These are phyloP conservation scores for Diplodia corticola DNA, from an alignment of 2,329 filamentous ascomycete genomes.

Conservation along the genomic window DNA sequence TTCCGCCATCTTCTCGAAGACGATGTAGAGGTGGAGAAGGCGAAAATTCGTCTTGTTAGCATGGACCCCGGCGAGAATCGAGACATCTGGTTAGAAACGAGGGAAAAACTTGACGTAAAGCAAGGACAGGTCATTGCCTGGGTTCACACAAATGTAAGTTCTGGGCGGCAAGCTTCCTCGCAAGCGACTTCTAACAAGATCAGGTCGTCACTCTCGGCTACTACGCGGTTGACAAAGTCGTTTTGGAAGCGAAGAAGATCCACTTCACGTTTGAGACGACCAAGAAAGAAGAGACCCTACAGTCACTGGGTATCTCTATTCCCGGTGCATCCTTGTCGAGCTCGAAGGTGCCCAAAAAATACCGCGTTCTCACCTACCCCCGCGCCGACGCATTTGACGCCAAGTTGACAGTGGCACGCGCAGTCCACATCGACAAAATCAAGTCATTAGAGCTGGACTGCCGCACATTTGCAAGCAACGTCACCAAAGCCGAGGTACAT, in stretches of 20 bases:
- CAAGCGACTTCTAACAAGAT: conserved; percentile 32
- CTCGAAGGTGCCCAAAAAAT: conserved; percentile 41
- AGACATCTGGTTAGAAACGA: conserved; percentile 66
- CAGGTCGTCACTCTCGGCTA: conserved; percentile 68
- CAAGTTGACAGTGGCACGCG: conserved; percentile 63
- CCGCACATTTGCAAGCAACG: conserved; percentile 71
- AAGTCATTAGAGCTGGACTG: conserved; percentile 75
- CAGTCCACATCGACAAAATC: conserved; percentile 76
- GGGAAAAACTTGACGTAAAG: conserved; percentile 49
- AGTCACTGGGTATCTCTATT: conserved; percentile 50
- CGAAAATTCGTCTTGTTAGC: conserved; percentile 64
- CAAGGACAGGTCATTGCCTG: conserved; percentile 57
- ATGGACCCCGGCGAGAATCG: conserved; percentile 57
- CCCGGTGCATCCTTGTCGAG: conserved; percentile 37
- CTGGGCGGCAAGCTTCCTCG: conserved; percentile 28
- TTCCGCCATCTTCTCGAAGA: conserved; percentile 73
- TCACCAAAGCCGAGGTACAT: conserved; percentile 51
- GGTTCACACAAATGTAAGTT: conserved; percentile 48
- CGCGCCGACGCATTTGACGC: conserved; percentile 68
- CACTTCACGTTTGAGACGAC: conserved; percentile 66
- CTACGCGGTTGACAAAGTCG: conserved; percentile 73
- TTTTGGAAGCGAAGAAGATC: conserved; percentile 64
- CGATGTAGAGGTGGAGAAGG: conserved; percentile 64
- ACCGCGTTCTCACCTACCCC: conserved; percentile 73
- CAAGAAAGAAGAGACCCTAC: conserved; percentile 49